Percentiles rank a stretch among this genome's conserved stretches.
These are phyloP conservation scores for Fusarium sp. DNA, from an alignment of 2,329 filamentous ascomycete species.

Conservation along the genomic window DNA sequence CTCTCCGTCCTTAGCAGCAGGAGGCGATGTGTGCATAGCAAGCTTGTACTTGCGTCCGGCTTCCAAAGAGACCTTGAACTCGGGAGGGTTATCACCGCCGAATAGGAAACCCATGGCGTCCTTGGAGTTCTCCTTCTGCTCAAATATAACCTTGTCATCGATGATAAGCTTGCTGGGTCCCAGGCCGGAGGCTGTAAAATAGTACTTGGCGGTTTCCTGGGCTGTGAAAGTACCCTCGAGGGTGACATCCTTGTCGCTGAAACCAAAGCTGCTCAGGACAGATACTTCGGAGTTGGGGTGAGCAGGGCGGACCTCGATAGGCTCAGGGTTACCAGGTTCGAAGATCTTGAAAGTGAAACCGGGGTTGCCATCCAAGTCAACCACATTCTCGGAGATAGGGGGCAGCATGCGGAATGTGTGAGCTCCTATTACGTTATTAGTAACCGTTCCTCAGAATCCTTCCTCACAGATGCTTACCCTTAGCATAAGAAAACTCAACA, in stretches of 20 bases:
- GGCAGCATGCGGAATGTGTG: slow-evolving; percentile 47
- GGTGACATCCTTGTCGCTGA: slow-evolving; percentile 46
- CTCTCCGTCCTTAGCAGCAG: slow-evolving; percentile 33
- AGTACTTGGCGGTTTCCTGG: slow-evolving; percentile 48
- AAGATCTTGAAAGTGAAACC: slow-evolving; percentile 51
- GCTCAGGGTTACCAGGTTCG: slow-evolving; percentile 45
- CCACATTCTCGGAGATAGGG: slow-evolving; percentile 44
- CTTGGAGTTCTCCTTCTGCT: slow-evolving; percentile 49
- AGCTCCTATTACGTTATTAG: slow-evolving; percentile 38
- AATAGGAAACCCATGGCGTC: slow-evolving; percentile 55
- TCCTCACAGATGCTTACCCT: slow-evolving; percentile 30
- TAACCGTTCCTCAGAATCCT: fast-evolving
- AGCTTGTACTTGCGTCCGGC: slow-evolving; percentile 51
- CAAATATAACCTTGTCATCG: slow-evolving; percentile 48
- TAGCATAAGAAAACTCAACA: slow-evolving; percentile 49
- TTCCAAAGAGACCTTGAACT: slow-evolving; percentile 48
- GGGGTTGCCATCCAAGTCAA: slow-evolving; percentile 49
- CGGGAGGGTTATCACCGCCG: slow-evolving; percentile 46
- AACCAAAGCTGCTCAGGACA: slow-evolving; percentile 38
- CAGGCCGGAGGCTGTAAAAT: slow-evolving; percentile 50
- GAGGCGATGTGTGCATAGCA: slow-evolving; percentile 48
- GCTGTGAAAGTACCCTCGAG: slow-evolving; percentile 51
- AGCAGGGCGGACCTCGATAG: slow-evolving; percentile 43
- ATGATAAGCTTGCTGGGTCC: slow-evolving; percentile 50
- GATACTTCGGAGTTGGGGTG: slow-evolving; percentile 45